Percentiles rank a stretch among this genome's conserved stretches.
Evolutionary conservation across 2,329 filamentous ascomycete species (phyloP).

Genomic region (Chalaropsis thielavioides): DNA sequence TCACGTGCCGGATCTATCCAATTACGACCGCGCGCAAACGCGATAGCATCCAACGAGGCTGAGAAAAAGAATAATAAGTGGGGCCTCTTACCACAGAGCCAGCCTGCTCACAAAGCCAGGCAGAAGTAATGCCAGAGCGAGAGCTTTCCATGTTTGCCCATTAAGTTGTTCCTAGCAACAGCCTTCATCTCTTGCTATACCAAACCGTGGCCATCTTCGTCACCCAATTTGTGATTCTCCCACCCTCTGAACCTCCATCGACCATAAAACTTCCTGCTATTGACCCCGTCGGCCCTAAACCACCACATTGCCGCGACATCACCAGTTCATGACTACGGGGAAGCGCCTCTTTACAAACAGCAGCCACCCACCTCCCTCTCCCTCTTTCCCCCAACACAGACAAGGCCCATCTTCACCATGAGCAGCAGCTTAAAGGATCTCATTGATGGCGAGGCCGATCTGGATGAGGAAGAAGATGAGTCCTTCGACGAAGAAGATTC

Average conservation of each 20-base stretch:
- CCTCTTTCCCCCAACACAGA: not conserved
- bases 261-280: not conserved
- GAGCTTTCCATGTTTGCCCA: not conserved
- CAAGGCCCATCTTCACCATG: conserved; percentile 29
- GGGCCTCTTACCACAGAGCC: conserved; percentile 7
- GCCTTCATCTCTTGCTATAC: not conserved
- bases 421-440: conserved; percentile 55
- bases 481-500: conserved; percentile 61
- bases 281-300: not conserved
- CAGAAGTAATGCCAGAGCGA: not conserved
- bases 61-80: conserved; percentile 15
- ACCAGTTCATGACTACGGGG: not conserved
- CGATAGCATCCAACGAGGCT: conserved; percentile 15
- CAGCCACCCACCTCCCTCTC: not conserved
- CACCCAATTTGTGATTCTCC: not conserved
- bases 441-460: conserved; percentile 70
- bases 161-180: not conserved
- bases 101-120: not conserved
- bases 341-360: not conserved
- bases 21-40: conserved; percentile 14
- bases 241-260: not conserved
- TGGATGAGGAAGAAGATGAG: conserved; percentile 78
- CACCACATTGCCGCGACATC: not conserved
- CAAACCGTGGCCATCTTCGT: not conserved
- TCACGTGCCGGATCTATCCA: conserved; percentile 8